A percentile compares a stretch with the other conserved stretches of the same genome.
Evolutionary conservation across 306 rosid genomes (phyloP).

Genomic region (Inga oerstediana): DNA sequence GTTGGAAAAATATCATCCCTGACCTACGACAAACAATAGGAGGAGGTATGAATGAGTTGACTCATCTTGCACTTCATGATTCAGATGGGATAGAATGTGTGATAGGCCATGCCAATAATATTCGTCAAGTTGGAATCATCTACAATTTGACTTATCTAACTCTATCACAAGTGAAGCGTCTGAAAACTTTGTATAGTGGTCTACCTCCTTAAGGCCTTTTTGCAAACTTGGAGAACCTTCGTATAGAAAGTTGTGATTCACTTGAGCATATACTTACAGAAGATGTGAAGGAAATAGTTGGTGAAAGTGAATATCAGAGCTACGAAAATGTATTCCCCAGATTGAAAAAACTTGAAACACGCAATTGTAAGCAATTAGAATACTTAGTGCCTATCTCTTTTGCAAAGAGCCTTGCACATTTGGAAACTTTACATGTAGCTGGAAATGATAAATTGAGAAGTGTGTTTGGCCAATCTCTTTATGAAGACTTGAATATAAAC

Average conservation of each 20-base stretch:
- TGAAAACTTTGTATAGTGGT: not conserved
- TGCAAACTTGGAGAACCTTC: not conserved
- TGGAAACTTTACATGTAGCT: fast-evolving
- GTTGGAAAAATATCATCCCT: not conserved
- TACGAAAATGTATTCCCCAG: slow-evolving; percentile 6
- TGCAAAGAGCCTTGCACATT: not conserved
- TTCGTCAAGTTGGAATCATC: not conserved
- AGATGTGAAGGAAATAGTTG: not conserved
- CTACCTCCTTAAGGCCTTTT: not conserved
- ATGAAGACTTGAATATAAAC: not conserved
- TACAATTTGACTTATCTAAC: not conserved
- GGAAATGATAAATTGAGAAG: not conserved
- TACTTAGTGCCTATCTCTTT: not conserved
- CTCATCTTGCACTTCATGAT: not conserved
- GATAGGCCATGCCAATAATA: not conserved
- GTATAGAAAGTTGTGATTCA: not conserved
- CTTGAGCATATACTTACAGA: not conserved
- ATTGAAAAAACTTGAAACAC: fast-evolving
- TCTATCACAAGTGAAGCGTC: not conserved
- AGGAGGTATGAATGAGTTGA: not conserved
- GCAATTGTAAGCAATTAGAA: not conserved
- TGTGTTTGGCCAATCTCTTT: not conserved
- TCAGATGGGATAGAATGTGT: not conserved
- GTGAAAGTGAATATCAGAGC: not conserved
- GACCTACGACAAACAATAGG: not conserved